phyloP scores from a whole-genome alignment of 2,329 filamentous ascomycete genomes.

The Apiospora malaysiana region DNA sequence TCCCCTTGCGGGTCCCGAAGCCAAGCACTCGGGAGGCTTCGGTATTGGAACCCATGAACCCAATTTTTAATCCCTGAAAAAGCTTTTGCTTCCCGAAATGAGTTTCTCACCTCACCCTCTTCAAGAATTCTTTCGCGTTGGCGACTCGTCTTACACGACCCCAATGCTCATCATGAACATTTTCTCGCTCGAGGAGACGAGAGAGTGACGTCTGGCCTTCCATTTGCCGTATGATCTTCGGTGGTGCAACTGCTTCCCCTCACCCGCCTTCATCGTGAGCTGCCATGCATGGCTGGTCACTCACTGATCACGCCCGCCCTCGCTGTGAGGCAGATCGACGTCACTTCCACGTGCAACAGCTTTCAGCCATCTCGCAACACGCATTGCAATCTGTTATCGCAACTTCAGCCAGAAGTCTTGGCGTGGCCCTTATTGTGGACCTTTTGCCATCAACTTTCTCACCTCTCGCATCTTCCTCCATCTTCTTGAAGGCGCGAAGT shows the following conservation, averaged over 20 bases:
- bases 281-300: background rate
- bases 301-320: background rate
- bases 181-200: background rate
- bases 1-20: background rate
- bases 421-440: constrained; percentile 7
- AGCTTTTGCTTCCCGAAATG: constrained; percentile 6
- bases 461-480: constrained; percentile 4
- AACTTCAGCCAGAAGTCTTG: constrained; percentile 8
- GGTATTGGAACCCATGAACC: constrained; percentile 2
- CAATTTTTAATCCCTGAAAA: constrained; percentile 2
- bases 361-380: constrained; percentile 8
- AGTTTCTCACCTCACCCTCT: background rate
- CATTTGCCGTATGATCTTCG: background rate
- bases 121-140: background rate
- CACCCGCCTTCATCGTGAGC: background rate
- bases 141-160: background rate
- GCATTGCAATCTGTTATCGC: constrained; percentile 4
- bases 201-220: background rate
- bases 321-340: background rate
- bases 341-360: background rate
- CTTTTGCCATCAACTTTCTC: background rate
- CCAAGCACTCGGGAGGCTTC: constrained; percentile 20
- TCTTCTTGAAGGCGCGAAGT: constrained; percentile 19
- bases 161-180: background rate
- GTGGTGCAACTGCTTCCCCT: background rate